Evolutionary conservation across 1,284 basidiomycete genomes (phyloP), one percentile per base, ranked within the genome.

Genomic region (Irpex sp.): DNA sequence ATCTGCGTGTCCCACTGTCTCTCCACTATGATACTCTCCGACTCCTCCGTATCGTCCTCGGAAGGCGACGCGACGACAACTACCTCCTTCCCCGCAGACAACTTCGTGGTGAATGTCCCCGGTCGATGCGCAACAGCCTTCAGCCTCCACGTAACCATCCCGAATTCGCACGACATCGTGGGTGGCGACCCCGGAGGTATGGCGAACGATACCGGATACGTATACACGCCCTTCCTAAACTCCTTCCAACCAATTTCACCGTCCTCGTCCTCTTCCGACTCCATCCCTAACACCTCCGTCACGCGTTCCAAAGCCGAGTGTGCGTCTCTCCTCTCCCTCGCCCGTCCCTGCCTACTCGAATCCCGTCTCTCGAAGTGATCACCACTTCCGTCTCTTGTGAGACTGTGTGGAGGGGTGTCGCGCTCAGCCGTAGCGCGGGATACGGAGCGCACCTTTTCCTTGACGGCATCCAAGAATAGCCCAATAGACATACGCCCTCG

Each of bases 181-280:
- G 97, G 94, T 3, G 95, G 94, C 3, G 92, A 83, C 63, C 86
- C 84, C 3, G 87, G 81, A 0, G 96, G 94, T 57, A 99, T 87
- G 3, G 89, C 82, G 74, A 98, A 94, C 17, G 92, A 93, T 70
- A 99, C 93, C 1, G 96, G 95, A 74, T 95, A 99, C 50, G 91
- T 95, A 75, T 98, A 98, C 4, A 88, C 90, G 92, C 95, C 95
- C 79, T 92, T 90, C 68, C 90, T 87, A 76, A 98, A 97, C 75
- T 97, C 91, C 69, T 91, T 92, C 92, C 94, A 98, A 9, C 88
- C 86, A 66, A 85, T 76, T 60, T 81, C 78, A n/a, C 68, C 72
- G 26, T 77, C 77, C 72, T 81, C 80, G 47, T 76, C 72, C 43
- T 85, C 82, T 21, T 83, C 82, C 54, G 70, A 70, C 8, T 82